phyloP scores from a whole-genome alignment of 2,329 filamentous ascomycete species.

The Colletotrichum tofieldiae region DNA sequence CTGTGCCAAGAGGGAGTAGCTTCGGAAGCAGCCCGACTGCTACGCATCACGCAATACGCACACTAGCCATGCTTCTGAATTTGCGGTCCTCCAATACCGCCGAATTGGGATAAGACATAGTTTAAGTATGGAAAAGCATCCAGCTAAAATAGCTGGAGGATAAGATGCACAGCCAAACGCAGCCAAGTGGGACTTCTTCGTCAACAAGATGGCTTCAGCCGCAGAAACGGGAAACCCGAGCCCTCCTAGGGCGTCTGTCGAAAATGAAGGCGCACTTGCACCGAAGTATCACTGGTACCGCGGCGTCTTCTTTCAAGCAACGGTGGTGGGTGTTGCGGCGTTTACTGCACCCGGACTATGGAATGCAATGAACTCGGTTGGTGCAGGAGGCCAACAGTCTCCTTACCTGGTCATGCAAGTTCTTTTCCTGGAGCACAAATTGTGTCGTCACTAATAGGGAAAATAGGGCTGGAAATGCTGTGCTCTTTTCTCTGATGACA shows the following conservation, averaged over 20 bases:
- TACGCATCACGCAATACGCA: background rate
- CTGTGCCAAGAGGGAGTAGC: background rate
- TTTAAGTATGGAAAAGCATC: background rate
- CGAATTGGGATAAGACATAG: no score
- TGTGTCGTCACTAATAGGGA: background rate
- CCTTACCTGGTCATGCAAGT: conserved; percentile 50
- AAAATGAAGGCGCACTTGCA: background rate
- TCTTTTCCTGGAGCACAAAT: no score
- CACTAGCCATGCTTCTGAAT: background rate
- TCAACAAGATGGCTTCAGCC: background rate
- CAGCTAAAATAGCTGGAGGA: background rate
- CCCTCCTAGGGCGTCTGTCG: background rate
- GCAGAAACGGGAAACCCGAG: no score
- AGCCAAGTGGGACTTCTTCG: background rate
- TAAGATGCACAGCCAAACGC: background rate
- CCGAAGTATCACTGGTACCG: conserved; percentile 46
- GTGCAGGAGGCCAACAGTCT: conserved; percentile 50
- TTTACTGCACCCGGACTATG: conserved; percentile 51
- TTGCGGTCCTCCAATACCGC: background rate
- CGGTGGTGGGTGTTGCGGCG: conserved; percentile 47
- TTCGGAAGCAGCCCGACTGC: background rate
- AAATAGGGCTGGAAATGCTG: conserved; percentile 53
- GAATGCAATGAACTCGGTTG: conserved; percentile 52
- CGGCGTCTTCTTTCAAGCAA: conserved; percentile 50
- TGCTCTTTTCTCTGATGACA: conserved; percentile 55